Evolutionary conservation across 179 eudicot species (phyloP), one percentile per base, ranked within the genome.

Genomic region (Actinidia chinensis): DNA sequence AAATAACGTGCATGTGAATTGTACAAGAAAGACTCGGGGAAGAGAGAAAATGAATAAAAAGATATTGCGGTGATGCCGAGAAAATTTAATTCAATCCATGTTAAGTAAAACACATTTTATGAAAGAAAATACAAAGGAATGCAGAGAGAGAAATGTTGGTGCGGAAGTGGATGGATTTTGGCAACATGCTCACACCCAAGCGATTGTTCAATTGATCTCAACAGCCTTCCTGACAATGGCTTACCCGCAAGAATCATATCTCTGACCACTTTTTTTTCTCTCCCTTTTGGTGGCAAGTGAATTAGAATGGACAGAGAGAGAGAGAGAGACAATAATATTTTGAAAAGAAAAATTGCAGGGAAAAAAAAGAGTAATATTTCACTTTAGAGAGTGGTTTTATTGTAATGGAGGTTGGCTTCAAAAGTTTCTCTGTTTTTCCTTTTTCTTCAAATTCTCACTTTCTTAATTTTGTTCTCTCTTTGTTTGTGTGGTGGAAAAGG

Each of bases 401-500:
- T 40, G 9, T 22, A 51, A 12, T n/a, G 13, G 15, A 55, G 55
- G 44, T 42, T 42, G 18, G 56, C 1, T 48, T 46, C 72, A 23
- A 42, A 71, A 8, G 4, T 33, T 15, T 47, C 15, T 68, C 18
- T n/a, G 0, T 43, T 66, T 8, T 48, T 67, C 23, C 13, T 55
- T n/a, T 59, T 25, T 55, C 13, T 2, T n/a, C n/a, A n/a, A n/a
- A n/a, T n/a, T 63, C 15, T 48, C 68, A 46, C 52, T 59, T 52
- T 79, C 59, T 43, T 76, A 59, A 75, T 60, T 68, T 40, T 52
- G 40, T 79, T 76, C 63, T 0, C 25, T 36, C 63, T 73, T 56
- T 74, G 60, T 65, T 54, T 82, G 82, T 86, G 79, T 58, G 79
- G 78, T 83, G 77, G 78, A 75, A 68, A 72, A 78, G 79, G 77